Evolutionary conservation across 1,284 basidiomycete species (phyloP).

Genomic region (Ceraceosorus guamensis): DNA sequence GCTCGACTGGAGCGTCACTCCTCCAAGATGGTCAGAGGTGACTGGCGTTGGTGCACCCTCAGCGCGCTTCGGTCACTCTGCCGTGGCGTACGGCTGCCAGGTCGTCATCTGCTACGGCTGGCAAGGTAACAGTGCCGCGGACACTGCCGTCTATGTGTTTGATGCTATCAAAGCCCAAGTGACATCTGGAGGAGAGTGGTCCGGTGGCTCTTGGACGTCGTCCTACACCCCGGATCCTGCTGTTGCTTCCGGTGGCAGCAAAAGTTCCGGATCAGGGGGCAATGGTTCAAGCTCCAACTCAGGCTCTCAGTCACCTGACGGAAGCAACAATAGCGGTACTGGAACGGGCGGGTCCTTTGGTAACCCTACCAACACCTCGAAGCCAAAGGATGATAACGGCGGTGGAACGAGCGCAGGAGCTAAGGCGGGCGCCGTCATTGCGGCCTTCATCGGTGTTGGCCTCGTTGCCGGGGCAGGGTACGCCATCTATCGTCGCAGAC

Average conservation of each 20-base stretch:
- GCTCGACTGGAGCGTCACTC: conserved; percentile 34
- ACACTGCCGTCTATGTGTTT: conserved; percentile 22
- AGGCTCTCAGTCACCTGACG: neutral
- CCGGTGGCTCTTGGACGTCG: conserved; percentile 26
- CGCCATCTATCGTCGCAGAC: conserved; percentile 19
- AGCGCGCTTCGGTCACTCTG: conserved; percentile 32
- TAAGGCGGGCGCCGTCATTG: conserved; percentile 34
- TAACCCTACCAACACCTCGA: neutral
- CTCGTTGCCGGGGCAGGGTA: conserved; percentile 34
- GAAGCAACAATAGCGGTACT: neutral
- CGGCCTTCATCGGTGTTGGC: conserved; percentile 29
- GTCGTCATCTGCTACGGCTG: conserved; percentile 34
- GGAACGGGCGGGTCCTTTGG: neutral
- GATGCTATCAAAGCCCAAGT: conserved; percentile 14
- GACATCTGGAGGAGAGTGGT: conserved; percentile 17
- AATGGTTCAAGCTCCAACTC: conserved; percentile 4
- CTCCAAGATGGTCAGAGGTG: conserved; percentile 30
- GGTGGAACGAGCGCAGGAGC: conserved; percentile 13
- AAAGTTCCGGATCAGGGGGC: neutral
- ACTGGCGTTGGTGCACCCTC: conserved; percentile 18
- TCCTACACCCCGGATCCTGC: conserved; percentile 32
- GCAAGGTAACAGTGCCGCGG: conserved; percentile 26
- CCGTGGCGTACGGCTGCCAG: conserved; percentile 33
- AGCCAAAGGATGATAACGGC: neutral
- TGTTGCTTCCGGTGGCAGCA: conserved; percentile 7